Base-by-base conservation (phyloP, 2,329 filamentous ascomycete species). In the Diaporthe citriasiana region DNA sequence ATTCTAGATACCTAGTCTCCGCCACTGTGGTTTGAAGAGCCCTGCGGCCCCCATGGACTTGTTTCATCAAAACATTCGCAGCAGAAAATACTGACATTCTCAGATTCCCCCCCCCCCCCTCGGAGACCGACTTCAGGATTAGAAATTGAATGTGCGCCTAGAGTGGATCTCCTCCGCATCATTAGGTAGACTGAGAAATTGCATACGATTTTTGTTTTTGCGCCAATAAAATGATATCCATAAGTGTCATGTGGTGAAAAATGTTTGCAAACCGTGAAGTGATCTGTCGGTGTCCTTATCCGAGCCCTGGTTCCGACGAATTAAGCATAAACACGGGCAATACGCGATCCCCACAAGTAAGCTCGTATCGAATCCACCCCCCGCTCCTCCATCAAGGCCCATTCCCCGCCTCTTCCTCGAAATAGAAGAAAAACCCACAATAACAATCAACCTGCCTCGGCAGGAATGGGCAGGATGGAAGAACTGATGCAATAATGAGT, bases 401-500 rank as follows among this genome's bases (percentile, higher is more conserved):
- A 10, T 45, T 25, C 22, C 42, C 45, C 30, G 59, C 45, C 30
- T 25, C 19, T 10, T 19, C 13, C 60, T 50, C 3, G 30, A 66
- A 51, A 66, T 19, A 66, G 60, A 51, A 51, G 30, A 38, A 27
- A 66, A 66, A 51, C 45, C 60, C 60, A 66, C 60, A 66, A 66
- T 50, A 66, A 47, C 42, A 38, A 51, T 66, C 22, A 66, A 51
- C 60, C 60, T 66, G 30, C 60, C 30, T 30, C 47, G 45, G 60
- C 42, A 50, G 38, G 60, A 25, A 12, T 30, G 13, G 22, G 7
- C 22, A 66, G 8, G 60, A 66, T 66, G 7, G 8, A 27, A 13
- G n/a, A 13, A 50, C 45, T 51, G 22, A 66, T 66, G 60, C 60
- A 51, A 66, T 38, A 30, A 66, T 66, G 60, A 38, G 45, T 51